These are phyloP conservation scores for Fusarium burgessii DNA, from an alignment of 2,329 filamentous ascomycete genomes.

Conservation along the genomic window DNA sequence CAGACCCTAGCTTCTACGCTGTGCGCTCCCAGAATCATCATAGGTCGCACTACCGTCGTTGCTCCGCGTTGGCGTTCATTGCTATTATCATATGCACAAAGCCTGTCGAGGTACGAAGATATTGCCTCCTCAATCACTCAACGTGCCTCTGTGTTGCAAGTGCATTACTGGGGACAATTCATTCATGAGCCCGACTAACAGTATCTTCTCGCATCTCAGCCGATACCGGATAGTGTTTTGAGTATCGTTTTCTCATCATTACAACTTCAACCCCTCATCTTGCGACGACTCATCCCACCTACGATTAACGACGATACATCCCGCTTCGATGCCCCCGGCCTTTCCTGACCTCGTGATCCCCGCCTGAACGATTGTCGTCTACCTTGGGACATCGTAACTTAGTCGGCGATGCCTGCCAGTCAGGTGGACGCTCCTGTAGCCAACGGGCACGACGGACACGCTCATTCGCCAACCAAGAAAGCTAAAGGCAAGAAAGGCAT, in stretches of 20 bases:
- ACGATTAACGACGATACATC: slow-evolving; percentile 31
- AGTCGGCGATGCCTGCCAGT: slow-evolving; percentile 54
- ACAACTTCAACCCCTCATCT: slow-evolving; percentile 20
- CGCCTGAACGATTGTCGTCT: slow-evolving; percentile 33
- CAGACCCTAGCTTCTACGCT: slow-evolving; percentile 33
- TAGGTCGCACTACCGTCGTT: slow-evolving; percentile 28
- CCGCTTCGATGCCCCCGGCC: slow-evolving; percentile 41
- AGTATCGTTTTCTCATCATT: slow-evolving; percentile 13
- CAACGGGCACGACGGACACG: slow-evolving; percentile 57
- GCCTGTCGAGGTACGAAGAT: slow-evolving; percentile 34
- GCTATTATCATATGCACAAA: slow-evolving; percentile 21
- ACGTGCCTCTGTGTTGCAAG: slow-evolving; percentile 31
- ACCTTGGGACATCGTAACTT: slow-evolving; percentile 30
- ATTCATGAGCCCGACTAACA: slow-evolving; percentile 39
- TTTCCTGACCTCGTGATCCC: slow-evolving; percentile 39
- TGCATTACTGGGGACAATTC: slow-evolving; percentile 33
- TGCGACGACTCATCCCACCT: slow-evolving; percentile 28
- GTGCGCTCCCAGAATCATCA: slow-evolving; percentile 34
- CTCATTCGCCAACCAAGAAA: slow-evolving; percentile 71
- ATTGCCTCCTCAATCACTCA: slow-evolving; percentile 31
- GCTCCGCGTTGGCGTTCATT: slow-evolving; percentile 32
- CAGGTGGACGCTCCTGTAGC: slow-evolving; percentile 57
- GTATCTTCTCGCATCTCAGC: slow-evolving; percentile 26
- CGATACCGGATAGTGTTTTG: slow-evolving; percentile 19
- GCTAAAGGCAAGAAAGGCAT: slow-evolving; percentile 85